Base-by-base conservation (phyloP, 2,329 filamentous ascomycete genomes). In the Penicillium sp. region DNA sequence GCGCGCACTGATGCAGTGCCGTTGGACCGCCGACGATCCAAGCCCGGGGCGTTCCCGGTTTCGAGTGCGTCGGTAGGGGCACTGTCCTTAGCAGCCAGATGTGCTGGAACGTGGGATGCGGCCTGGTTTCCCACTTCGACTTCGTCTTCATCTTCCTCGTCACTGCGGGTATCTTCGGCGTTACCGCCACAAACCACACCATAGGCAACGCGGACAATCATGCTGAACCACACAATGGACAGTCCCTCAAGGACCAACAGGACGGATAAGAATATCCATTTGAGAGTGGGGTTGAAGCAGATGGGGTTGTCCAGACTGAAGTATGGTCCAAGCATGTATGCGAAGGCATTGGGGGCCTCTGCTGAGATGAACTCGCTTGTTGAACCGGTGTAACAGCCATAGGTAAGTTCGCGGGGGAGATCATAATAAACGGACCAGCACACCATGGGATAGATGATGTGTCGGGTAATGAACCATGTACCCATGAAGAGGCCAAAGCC, bases 111-210 rank as follows among this genome's bases (percentile, higher is more conserved):
- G 33, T 74, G 68, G 19, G 82, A 31, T 41, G 54, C 17, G 19
- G 53, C 13, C 27, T 59, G 43, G 15, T 33, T 29, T 6, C 57
- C 54, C 3, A 56, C 50, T 47, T 53, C 79, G 9, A 3, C 15
- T n/a, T 84, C 78, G 15, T 83, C 82, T 25, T 86, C 85, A 3
- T 84, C 87, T 23, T 87, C 90, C 6, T 79, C 89, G 66, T 97
- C 93, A 62, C 91, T 96, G 56, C 94, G 86, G 19, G 86, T 84
- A 70, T 99, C 94, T 62, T 97, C 92, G 6, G 93, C 92, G 33
- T 85, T 84, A 33, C 93, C 93, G 19, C 69, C 72, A 50, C 82
- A 84, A 37, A 97, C 72, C 6, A 97, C 92, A 60, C 88, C 87
- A 61, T 89, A 82, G 23, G 92, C 92, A 2, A 99, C 90, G 57